These are phyloP conservation scores for Xylaria scruposa DNA, from an alignment of 495 filamentous ascomycete species.

Conservation along the genomic window DNA sequence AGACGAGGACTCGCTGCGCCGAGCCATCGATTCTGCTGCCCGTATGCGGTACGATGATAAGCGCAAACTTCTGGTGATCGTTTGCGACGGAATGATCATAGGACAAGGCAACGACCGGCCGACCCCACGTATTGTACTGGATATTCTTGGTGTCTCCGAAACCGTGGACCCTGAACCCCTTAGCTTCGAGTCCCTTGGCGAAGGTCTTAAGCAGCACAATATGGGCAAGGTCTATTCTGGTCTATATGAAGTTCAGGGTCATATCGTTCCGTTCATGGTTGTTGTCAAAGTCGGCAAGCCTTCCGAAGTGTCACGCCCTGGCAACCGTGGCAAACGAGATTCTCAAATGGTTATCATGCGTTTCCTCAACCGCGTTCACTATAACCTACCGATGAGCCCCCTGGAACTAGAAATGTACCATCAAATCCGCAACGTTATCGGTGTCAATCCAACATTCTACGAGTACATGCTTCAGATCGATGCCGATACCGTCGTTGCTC, in stretches of 20 bases:
- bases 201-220: constrained; percentile 97
- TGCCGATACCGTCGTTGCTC: constrained; percentile 92
- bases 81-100: constrained; percentile 99
- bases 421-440: constrained; percentile 98
- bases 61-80: constrained; percentile 89
- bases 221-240: constrained; percentile 99
- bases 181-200: constrained; percentile 95
- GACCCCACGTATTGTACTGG: constrained; percentile 93
- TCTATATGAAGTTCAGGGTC: constrained; percentile 95
- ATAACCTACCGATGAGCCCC: constrained; percentile 94
- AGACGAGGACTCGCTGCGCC: constrained; percentile 94
- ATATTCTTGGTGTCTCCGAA: constrained; percentile 94
- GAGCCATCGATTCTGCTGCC: constrained; percentile 95
- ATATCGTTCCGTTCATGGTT: constrained; percentile 97
- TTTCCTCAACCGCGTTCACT: constrained; percentile 97
- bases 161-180: constrained; percentile 95
- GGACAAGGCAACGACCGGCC: constrained; percentile 97
- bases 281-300: constrained; percentile 98
- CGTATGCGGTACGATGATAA: constrained; percentile 98
- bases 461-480: constrained; percentile 98
- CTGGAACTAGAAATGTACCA: constrained; percentile 98
- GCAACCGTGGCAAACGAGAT: constrained; percentile 98
- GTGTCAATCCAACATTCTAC: constrained; percentile 97
- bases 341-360: constrained; percentile 98
- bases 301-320: constrained; percentile 93